phyloP scores from a whole-genome alignment of 2,329 filamentous ascomycete genomes.

The Aspergillus clavatus region DNA sequence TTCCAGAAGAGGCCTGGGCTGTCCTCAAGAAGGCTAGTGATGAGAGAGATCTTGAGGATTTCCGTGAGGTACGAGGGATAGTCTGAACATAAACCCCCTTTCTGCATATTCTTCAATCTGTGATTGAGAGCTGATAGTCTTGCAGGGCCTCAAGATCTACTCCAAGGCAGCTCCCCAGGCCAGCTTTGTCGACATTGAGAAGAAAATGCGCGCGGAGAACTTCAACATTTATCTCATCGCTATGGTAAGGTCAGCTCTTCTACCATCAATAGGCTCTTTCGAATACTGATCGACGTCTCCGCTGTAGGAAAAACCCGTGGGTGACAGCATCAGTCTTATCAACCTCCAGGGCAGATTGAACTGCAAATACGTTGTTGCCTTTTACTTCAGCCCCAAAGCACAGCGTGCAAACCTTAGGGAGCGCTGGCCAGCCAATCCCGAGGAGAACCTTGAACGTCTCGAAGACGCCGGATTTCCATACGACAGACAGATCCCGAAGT shows the following conservation, averaged over 20 bases:
- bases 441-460: constrained; percentile 51
- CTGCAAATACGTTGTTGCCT: constrained; percentile 48
- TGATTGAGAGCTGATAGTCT: constrained; percentile 5
- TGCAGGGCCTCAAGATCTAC: constrained; percentile 47
- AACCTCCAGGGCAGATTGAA: constrained; percentile 50
- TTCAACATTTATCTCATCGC: constrained; percentile 51
- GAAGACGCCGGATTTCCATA: constrained; percentile 48
- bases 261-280: not conserved
- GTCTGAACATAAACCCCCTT: not conserved
- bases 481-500: constrained; percentile 49
- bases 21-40: constrained; percentile 46
- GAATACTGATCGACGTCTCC: constrained; percentile 7
- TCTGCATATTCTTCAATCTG: not conserved
- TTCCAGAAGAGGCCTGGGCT: constrained; percentile 48
- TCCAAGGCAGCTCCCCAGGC: constrained; percentile 45
- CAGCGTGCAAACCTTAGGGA: constrained; percentile 43
- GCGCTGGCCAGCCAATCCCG: constrained; percentile 46
- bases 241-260: constrained; percentile 30
- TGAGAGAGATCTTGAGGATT: constrained; percentile 47
- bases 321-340: constrained; percentile 46
- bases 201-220: constrained; percentile 45
- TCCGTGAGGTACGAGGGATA: constrained; percentile 46
- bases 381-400: constrained; percentile 45
- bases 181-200: constrained; percentile 48
- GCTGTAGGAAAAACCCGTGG: constrained; percentile 38